Base-by-base conservation (phyloP, 345 rosid species). In the Syzygium jambos region DNA sequence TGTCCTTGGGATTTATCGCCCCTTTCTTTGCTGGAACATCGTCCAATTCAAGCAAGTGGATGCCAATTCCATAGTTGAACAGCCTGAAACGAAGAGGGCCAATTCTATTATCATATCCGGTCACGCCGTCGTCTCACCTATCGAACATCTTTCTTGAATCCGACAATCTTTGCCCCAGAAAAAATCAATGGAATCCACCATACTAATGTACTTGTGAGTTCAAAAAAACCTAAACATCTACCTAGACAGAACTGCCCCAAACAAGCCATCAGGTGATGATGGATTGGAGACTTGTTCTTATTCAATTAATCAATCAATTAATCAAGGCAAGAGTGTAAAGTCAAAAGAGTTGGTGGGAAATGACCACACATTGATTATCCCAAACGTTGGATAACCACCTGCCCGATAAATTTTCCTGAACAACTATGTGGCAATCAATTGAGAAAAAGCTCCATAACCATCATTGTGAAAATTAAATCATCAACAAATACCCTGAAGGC, bases 1-100 rank as follows among this genome's bases (percentile, higher is more conserved):
- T 93, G 89, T 92, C 94, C 89, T 91, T 91, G 30, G 94, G 93
- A 85, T 93, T 93, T 23, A 93, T 93, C 57, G 87, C 88, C 38
- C 84, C 92, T 65, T 89, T 93, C 90, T 92, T 89, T 2, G 29
- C 16, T 12, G 90, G 88, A 4, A 73, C 84, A 43, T 88, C 30
- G 2, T 89, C 93, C 30, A 90, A 52, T 51, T 92, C 93, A 15
- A 93, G 92, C 89, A 93, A 90, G 38, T 93, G 94, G 73, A 93
- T 91, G 46, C 94, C 93, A 13, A 93, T 52, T 6, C 94, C 94
- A 86, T 91, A 68, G 87, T 89, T 93, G 92, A 92, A 93, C 87
- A 93, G 88, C 95, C 96, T 92, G 90, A 54, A 85, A 65, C 57
- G 11, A 23, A 21, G 4, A 5, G 11, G 6, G 54, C 34, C 25